phyloP scores from a whole-genome alignment of 805 yeast species.

The Metschnikowia bowlesiae region DNA sequence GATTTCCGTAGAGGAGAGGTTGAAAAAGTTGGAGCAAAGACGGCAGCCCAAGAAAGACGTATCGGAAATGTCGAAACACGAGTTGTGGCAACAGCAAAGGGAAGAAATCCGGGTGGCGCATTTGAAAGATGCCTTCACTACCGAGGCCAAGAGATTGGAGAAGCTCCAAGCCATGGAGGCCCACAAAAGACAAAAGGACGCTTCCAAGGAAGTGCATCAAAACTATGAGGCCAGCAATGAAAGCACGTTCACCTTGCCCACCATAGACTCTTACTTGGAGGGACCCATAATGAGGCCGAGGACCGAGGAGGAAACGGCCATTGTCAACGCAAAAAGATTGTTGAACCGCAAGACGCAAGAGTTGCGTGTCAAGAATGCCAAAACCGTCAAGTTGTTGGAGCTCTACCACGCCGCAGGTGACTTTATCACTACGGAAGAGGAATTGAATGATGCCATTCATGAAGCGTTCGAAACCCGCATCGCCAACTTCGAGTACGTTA shows the following conservation, averaged over 20 bases:
- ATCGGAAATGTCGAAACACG: constrained; percentile 25
- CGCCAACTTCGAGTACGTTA: constrained; percentile 33
- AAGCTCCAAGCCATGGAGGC: constrained; percentile 29
- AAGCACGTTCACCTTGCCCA: constrained; percentile 68
- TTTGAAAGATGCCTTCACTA: constrained; percentile 55
- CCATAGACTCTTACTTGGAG: constrained; percentile 60
- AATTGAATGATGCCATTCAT: constrained; percentile 53
- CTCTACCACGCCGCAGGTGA: constrained; percentile 66
- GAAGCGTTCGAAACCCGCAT: constrained; percentile 47
- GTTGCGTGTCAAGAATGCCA: constrained; percentile 47
- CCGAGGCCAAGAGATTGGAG: constrained; percentile 48
- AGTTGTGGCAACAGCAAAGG: constrained; percentile 47
- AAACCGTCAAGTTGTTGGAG: constrained; percentile 56
- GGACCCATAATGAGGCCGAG: constrained; percentile 72
- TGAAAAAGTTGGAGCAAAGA: constrained; percentile 49
- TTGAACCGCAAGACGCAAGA: constrained; percentile 61
- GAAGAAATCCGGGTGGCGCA: constrained; percentile 71
- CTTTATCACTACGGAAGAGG: constrained; percentile 70
- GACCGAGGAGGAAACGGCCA: constrained; percentile 62
- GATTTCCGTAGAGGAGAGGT: constrained; percentile 56
- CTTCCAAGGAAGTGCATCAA: constrained; percentile 23
- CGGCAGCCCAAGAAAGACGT: constrained; percentile 29
- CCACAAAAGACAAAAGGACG: constrained; percentile 24
- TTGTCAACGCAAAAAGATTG: constrained; percentile 54
- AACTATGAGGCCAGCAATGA: constrained; percentile 46